Evolutionary conservation across 495 filamentous ascomycete genomes (phyloP), one percentile per base, ranked within the genome.

Genomic region (Penicillium simplicissimum): DNA sequence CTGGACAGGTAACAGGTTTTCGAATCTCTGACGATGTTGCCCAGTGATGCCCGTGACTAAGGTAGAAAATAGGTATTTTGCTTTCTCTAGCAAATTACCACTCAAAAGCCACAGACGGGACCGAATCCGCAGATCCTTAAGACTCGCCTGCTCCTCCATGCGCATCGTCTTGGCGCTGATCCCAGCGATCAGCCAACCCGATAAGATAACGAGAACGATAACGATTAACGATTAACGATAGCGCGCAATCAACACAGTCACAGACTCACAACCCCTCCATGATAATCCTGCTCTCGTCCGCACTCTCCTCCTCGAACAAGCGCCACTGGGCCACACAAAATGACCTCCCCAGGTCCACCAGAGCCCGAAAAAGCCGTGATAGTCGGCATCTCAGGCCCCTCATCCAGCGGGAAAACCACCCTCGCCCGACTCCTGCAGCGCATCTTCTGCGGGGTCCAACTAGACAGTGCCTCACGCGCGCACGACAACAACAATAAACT

Each of bases 351-450:
- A 59, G 33, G 35, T 42, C 43, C 49, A 58, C 37, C 49, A 36
- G 47, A 25, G 67, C 8, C 10, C 25, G 11, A 47, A 2, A 54
- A 59, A 34, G 57, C 89, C 35, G 66, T 91, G 60, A 76, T 92
- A 52, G 77, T 95, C 52, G 89, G 84, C 43, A 83, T 95, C 58
- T 90, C 87, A 47, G 91, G 91, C 37, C 86, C 85, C 55, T 92
- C 90, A 17, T 90, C 84, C 17, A 88, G 85, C 68, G 91, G 91
- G 34, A 94, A 94, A 77, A 93, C 90, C 14, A 93, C 90, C 47
- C 79, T 93, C 14, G 85, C 90, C 42, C 81, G 91, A 4, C 81
- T 93, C 10, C 79, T 96, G 9, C 87, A 88, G 54, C 81, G 84
- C 49, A 84, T 93, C 60, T 91, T 96, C 62, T 66, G 59, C 59